phyloP scores from a whole-genome alignment of 2,329 filamentous ascomycete species.

The Ophiocordyceps camponoti-rufipedis region DNA sequence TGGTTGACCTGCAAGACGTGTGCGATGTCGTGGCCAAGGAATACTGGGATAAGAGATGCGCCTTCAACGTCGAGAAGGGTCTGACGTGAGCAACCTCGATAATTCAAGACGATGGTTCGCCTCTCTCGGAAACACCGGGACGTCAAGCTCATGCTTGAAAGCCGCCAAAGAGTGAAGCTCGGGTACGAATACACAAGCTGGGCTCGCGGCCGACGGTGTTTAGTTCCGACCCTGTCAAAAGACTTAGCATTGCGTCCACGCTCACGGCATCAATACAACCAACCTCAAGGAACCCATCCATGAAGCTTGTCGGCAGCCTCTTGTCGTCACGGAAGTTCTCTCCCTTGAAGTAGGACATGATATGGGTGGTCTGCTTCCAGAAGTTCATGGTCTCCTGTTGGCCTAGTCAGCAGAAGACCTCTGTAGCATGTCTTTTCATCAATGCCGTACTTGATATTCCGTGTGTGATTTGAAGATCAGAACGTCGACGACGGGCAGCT shows the following conservation, averaged over 20 bases:
- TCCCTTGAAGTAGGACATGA: conserved; percentile 91
- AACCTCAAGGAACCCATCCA: conserved; percentile 89
- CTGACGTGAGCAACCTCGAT: conserved; percentile 9
- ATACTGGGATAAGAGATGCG: conserved; percentile 43
- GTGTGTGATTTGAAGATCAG: conserved; percentile 78
- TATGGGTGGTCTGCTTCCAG: conserved; percentile 92
- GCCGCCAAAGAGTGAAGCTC: neutral
- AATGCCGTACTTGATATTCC: conserved; percentile 67
- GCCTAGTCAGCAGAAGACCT: conserved; percentile 14
- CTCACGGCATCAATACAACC: conserved; percentile 10
- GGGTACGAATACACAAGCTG: conserved; percentile 12
- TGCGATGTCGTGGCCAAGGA: conserved; percentile 91
- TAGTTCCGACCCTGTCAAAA: conserved; percentile 36
- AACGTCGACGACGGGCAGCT: conserved; percentile 75
- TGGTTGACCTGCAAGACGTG: conserved; percentile 74
- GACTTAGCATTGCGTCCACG: neutral
- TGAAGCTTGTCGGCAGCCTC: conserved; percentile 74
- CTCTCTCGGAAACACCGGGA: neutral
- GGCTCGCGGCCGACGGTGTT: conserved; percentile 9
- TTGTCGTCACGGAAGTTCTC: conserved; percentile 63
- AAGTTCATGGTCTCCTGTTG: conserved; percentile 90
- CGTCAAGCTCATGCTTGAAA: neutral
- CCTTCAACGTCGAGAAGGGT: conserved; percentile 15
- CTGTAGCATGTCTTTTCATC: neutral
- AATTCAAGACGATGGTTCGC: neutral